Conservation (phyloP, 495 filamentous ascomycete species). For the Durotheca rogersii region DNA sequence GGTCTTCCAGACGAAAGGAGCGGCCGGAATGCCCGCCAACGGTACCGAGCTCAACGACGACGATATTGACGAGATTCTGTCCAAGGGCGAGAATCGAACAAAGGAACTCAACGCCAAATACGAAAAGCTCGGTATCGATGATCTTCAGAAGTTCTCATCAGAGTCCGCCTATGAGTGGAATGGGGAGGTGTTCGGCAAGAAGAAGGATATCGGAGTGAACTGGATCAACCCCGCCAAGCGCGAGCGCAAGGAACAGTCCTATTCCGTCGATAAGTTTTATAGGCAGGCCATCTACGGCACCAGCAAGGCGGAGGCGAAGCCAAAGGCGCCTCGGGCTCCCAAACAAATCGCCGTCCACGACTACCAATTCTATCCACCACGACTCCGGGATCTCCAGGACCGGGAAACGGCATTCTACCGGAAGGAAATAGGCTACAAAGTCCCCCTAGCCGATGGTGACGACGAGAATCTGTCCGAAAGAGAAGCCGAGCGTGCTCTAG, state of each 20-base stretch:
- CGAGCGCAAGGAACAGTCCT: slow-evolving; percentile 96
- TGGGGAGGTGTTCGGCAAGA: slow-evolving; percentile 87
- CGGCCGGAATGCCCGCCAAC: slow-evolving; percentile 58
- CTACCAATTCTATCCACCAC: slow-evolving; percentile 91
- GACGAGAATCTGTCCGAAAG: slow-evolving; percentile 82
- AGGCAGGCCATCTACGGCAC: slow-evolving; percentile 72
- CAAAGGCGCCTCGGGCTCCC: slow-evolving; percentile 91
- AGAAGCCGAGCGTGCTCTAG: slow-evolving; percentile 81
- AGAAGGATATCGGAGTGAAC: slow-evolving; percentile 90
- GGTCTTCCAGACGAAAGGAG: slow-evolving; percentile 73
- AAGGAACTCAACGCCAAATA: slow-evolving; percentile 88
- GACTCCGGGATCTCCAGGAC: slow-evolving; percentile 85
- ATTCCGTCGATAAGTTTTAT: slow-evolving; percentile 99
- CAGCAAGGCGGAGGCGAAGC: slow-evolving; percentile 85
- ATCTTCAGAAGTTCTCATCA: slow-evolving; percentile 95
- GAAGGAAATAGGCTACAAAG: slow-evolving; percentile 93
- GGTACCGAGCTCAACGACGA: slow-evolving; percentile 71
- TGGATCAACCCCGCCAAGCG: slow-evolving; percentile 99
- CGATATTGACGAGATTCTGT: slow-evolving; percentile 85
- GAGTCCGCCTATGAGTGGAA: slow-evolving; percentile 99
- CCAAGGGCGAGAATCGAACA: slow-evolving; percentile 85
- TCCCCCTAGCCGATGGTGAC: slow-evolving; percentile 76
- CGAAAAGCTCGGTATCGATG: slow-evolving; percentile 97
- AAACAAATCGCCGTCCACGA: slow-evolving; percentile 92
- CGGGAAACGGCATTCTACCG: slow-evolving; percentile 94